Evolutionary conservation across 176 grass and related monocot species (phyloP).

Genomic region (Rhynchospora pubera): DNA sequence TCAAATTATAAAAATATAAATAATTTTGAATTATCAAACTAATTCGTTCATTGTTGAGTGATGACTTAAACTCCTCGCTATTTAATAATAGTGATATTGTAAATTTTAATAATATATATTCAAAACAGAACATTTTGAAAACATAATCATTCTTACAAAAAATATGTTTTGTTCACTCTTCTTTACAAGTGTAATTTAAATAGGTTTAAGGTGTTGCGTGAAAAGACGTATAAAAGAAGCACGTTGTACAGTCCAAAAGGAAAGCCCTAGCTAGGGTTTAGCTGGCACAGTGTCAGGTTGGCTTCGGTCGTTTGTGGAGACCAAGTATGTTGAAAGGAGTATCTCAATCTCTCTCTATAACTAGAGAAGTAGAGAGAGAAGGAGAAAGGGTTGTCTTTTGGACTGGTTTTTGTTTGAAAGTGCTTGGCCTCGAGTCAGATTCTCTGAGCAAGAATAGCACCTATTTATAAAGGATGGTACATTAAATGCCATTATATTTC

Average conservation of each 20-base stretch:
- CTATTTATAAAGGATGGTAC: conserved; percentile 13
- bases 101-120: too few relatives aligned
- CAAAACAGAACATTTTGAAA: too few relatives aligned
- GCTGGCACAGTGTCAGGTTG: conserved; percentile 53
- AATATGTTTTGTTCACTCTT: neutral
- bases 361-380: conserved; percentile 11
- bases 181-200: neutral
- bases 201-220: conserved; percentile 1
- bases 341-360: conserved; percentile 15
- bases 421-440: conserved; percentile 58
- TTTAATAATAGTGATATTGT: too few relatives aligned
- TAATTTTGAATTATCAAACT: too few relatives aligned
- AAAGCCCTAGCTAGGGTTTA: conserved; percentile 42
- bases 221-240: conserved; percentile 3
- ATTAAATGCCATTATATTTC: conserved; percentile 24
- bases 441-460: conserved; percentile 32
- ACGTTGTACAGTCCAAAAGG: conserved; percentile 44
- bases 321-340: conserved; percentile 20
- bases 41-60: too few relatives aligned
- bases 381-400: conserved; percentile 32
- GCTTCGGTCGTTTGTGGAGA: conserved; percentile 23
- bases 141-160: too few relatives aligned
- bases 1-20: too few relatives aligned
- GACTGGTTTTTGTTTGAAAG: conserved; percentile 55
- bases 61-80: too few relatives aligned